Evolutionary conservation across 176 grass and related monocot species (phyloP).

Genomic region (Chrysopogon serrulatus): DNA sequence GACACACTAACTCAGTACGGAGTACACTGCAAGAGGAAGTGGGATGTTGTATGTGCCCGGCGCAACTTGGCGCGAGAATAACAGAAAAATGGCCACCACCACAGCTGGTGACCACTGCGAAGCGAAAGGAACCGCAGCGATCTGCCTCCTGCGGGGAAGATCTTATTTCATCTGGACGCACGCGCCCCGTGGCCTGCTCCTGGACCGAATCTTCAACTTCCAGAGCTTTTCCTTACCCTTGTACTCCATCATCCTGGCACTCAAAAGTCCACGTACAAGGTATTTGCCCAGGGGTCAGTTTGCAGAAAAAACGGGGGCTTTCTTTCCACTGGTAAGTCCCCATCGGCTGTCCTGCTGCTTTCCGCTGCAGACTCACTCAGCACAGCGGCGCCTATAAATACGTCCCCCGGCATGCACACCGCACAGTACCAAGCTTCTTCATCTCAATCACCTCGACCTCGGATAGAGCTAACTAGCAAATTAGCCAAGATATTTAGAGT

Average conservation of each 20-base stretch:
- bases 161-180: slow-evolving; percentile 2
- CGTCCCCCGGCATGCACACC: neutral
- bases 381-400: neutral
- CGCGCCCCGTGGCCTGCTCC: slow-evolving; percentile 15
- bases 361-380: neutral
- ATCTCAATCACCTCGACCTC: neutral
- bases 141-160: neutral
- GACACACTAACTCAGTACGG: too few species aligned
- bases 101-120: slow-evolving; percentile 18
- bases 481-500: neutral
- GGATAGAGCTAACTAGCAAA: neutral
- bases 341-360: neutral
- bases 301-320: neutral
- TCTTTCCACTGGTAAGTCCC: neutral
- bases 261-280: slow-evolving; percentile 17
- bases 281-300: neutral
- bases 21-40: too few species aligned
- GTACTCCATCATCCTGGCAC: neutral
- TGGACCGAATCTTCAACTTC: slow-evolving; percentile 7
- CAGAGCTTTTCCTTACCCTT: neutral
- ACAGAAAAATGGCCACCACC: neutral
- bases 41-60: neutral
- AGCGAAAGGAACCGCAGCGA: neutral
- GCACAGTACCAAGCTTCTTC: neutral
- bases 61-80: neutral